Conservation (phyloP, 768 basidiomycete species). For the Amanita rubescens region DNA sequence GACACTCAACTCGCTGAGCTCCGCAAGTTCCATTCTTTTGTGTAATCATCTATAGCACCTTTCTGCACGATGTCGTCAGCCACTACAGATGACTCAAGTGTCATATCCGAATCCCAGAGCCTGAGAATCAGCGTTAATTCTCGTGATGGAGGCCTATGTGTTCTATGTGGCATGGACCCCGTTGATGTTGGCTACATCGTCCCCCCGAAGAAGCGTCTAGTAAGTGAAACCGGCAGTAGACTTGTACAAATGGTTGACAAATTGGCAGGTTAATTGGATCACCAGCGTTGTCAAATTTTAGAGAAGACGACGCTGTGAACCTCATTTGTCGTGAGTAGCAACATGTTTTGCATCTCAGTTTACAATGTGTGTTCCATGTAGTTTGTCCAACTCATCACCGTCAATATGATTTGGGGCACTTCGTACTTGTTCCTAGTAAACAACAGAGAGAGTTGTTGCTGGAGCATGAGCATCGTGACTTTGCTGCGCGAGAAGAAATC, state of each 20-base stretch:
- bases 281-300: constrained; percentile 4
- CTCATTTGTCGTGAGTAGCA: constrained; percentile 4
- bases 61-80: background rate
- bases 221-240: constrained; percentile 2
- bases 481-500: constrained; percentile 5
- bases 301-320: constrained; percentile 7
- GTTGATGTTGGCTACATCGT: constrained; percentile 7
- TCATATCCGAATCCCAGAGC: constrained; percentile 3
- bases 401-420: constrained; percentile 7
- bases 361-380: constrained; percentile 1
- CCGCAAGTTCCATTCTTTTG: background rate
- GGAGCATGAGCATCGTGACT: constrained; percentile 5
- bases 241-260: background rate
- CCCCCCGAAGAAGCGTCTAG: background rate
- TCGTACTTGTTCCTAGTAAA: constrained; percentile 9
- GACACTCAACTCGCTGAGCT: background rate
- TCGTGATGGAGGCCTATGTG: constrained; percentile 6
- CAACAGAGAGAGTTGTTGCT: constrained; percentile 4
- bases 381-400: constrained; percentile 10
- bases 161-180: constrained; percentile 8
- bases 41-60: background rate
- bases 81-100: constrained; percentile 6
- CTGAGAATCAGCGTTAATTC: constrained; percentile 1
- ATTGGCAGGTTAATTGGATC: constrained; percentile 8
- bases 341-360: background rate